Evolutionary conservation across 169 alveolate species (phyloP), one percentile per base, ranked within the genome.

Genomic region (Plasmodium ovale): DNA sequence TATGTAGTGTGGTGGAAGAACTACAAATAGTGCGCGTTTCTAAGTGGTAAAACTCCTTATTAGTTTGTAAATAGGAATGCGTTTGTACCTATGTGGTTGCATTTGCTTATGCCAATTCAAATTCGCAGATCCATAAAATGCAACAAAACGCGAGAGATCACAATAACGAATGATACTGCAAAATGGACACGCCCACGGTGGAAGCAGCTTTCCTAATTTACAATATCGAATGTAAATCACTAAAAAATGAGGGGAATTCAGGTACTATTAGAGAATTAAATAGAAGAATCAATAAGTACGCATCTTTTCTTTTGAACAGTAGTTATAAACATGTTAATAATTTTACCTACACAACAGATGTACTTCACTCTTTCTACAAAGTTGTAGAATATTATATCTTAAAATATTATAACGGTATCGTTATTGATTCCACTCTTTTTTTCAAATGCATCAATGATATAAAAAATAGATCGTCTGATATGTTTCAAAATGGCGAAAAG

Each of bases 241-340:
- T 65, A 6, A 56, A 42, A 39, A 64, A 59, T 51, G 27, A 54
- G 5, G 84, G 33, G n/a, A 64, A 79, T 23, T 79, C 82, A 27
- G 19, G 35, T 49, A 25, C 51, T 27, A 67, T 79, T 51, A 79
- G 49, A 42, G 72, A 79, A n/a, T 33, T 67, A 33, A 79, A 79
- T 69, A 79, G 44, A 14, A 79, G 53, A 79, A 79, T 79, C 31
- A 79, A 65, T 31, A 53, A 69, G 54, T 56, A 79, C 35, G 71
- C 53, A 47, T 2, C 19, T 25, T n/a, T 59, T 37, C 21, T 65
- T 29, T 39, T 79, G 31, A 49, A 35, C 25, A 79, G 89, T 56
- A 67, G 29, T 58, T 79, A 79, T 42, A 65, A 79, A 19, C 73
- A 79, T 79, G 89, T 79, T 25, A 79, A 79, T 79, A 79, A 79